Conservation (phyloP, 192 early-diverging fungal species). For the Umbelopsis sp. region DNA sequence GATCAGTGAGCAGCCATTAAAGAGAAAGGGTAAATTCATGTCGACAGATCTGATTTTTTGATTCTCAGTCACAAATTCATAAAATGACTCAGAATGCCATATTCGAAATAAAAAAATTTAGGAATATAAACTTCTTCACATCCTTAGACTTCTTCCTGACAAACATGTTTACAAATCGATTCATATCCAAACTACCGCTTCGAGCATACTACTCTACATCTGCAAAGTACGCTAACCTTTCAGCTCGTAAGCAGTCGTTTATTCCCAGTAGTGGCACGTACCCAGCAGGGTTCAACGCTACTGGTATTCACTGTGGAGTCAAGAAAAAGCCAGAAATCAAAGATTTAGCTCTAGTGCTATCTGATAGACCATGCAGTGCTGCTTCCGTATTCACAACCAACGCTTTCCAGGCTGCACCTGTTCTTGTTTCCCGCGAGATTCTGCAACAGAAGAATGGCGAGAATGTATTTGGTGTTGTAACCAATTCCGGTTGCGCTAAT, state of each 20-base stretch:
- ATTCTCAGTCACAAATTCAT: slow-evolving; percentile 15
- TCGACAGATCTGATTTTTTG: not conserved
- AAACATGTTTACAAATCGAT: not conserved
- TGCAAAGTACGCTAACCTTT: slow-evolving; percentile 23
- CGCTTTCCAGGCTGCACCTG: slow-evolving; percentile 89
- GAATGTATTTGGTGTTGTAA: slow-evolving; percentile 58
- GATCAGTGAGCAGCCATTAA: not conserved
- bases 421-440: slow-evolving; percentile 68
- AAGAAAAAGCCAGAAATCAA: slow-evolving; percentile 75
- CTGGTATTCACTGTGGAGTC: slow-evolving; percentile 74
- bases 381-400: slow-evolving; percentile 94
- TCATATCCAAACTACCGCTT: not conserved
- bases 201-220: slow-evolving; percentile 13
- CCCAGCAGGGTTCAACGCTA: slow-evolving; percentile 81
- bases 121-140: not conserved
- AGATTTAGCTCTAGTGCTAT: slow-evolving; percentile 83
- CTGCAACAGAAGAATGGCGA: slow-evolving; percentile 51
- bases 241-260: slow-evolving; percentile 55
- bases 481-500: slow-evolving; percentile 95
- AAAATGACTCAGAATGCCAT: not conserved
- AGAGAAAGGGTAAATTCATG: not conserved
- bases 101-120: not conserved
- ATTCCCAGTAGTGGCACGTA: slow-evolving; percentile 80
- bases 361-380: slow-evolving; percentile 69
- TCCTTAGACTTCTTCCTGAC: not conserved